Conservation (phyloP, 371 early-diverging fungal genomes). For the Mycotypha africana region DNA sequence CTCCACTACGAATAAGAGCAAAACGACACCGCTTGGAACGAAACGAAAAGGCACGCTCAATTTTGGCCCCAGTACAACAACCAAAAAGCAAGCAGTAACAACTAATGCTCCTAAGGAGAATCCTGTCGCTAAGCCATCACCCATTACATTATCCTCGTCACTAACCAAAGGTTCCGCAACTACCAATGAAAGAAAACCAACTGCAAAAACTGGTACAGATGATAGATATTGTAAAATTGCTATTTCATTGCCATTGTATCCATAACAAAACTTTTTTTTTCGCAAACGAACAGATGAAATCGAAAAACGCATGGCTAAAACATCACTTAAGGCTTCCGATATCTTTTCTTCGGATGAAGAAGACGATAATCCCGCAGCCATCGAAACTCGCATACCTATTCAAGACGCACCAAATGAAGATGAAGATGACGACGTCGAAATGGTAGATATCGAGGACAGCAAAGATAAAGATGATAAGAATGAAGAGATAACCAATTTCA, state of each 20-base stretch:
- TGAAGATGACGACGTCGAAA: constrained; percentile 2
- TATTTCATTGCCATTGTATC: no score
- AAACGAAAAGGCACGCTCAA: constrained; percentile 6
- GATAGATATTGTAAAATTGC: no score
- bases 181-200: no score
- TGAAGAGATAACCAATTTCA: no score
- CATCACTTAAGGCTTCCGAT: constrained; percentile 9
- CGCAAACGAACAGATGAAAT: neutral
- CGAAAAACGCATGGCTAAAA: constrained; percentile 8
- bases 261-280: no score
- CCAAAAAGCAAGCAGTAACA: constrained; percentile 3
- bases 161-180: no score
- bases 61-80: constrained; percentile 1
- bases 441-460: neutral
- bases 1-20: no score
- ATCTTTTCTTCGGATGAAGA: constrained; percentile 15
- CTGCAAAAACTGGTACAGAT: no score
- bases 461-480: no score
- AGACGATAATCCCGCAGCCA: neutral
- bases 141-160: no score
- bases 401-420: constrained; percentile 5
- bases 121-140: neutral
- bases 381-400: neutral
- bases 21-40: neutral
- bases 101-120: neutral